phyloP scores from a whole-genome alignment of 495 filamentous ascomycete species.

The Saxophila tyrrhenica region DNA sequence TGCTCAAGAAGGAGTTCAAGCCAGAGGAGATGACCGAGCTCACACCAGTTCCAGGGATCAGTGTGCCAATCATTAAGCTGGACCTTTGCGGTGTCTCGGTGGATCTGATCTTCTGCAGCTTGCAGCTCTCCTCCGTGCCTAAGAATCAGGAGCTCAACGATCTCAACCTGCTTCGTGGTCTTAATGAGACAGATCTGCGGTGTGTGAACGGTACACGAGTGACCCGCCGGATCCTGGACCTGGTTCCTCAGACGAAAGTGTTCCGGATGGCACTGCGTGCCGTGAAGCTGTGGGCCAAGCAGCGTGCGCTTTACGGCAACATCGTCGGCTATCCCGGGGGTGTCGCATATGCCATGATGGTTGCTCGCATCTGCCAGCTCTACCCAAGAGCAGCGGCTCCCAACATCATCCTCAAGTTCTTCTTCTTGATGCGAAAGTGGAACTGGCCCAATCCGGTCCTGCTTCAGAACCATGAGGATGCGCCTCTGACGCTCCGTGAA shows the following conservation, averaged over 20 bases:
- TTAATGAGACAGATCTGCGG: constrained; percentile 75
- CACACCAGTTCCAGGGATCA: constrained; percentile 76
- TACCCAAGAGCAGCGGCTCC: constrained; percentile 86
- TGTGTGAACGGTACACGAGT: constrained; percentile 90
- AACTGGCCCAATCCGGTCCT: constrained; percentile 86
- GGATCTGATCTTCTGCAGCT: constrained; percentile 82
- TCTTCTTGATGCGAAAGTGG: constrained; percentile 81
- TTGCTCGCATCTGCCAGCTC: constrained; percentile 91
- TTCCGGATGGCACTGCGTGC: constrained; percentile 80
- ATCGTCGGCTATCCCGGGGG: constrained; percentile 93
- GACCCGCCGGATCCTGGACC: constrained; percentile 75
- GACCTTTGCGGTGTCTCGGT: constrained; percentile 83
- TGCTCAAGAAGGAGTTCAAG: constrained; percentile 62
- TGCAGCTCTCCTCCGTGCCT: constrained; percentile 59
- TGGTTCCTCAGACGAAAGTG: constrained; percentile 78
- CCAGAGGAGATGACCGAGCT: constrained; percentile 71
- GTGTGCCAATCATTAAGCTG: constrained; percentile 92
- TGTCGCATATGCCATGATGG: constrained; percentile 95
- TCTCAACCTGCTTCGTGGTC: constrained; percentile 69
- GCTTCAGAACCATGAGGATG: constrained; percentile 78
- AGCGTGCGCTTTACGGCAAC: constrained; percentile 86
- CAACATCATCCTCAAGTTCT: constrained; percentile 83
- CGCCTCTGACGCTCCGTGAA: constrained; percentile 62
- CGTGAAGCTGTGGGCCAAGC: constrained; percentile 92
- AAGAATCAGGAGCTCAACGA: constrained; percentile 63